These are phyloP conservation scores for Podospora anserina DNA, from an alignment of 495 filamentous ascomycete genomes.

Conservation along the genomic window DNA sequence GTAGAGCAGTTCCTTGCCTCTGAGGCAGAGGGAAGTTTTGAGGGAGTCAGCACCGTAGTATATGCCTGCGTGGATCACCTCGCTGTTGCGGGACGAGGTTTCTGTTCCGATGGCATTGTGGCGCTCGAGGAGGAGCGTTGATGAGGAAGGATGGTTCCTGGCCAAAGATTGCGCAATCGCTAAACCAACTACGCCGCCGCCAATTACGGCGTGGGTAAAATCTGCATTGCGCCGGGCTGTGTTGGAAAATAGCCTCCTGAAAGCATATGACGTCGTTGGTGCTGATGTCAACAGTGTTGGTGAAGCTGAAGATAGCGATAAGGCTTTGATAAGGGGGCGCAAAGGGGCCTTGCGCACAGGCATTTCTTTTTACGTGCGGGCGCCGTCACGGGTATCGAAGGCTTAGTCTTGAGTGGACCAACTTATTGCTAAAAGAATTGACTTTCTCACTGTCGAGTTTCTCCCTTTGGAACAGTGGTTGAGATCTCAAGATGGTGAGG, in stretches of 20 bases:
- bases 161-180: conserved; percentile 81
- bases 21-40: conserved; percentile 81
- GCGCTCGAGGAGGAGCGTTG: conserved; percentile 79
- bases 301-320: not conserved
- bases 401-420: not conserved
- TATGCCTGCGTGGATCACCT: conserved; percentile 94
- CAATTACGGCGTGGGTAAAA: conserved; percentile 86
- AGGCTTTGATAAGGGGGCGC: conserved; percentile 5
- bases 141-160: conserved; percentile 41
- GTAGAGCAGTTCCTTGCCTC: conserved; percentile 74
- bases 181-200: conserved; percentile 86
- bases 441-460: not conserved
- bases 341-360: not conserved
- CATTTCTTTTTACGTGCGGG: not conserved
- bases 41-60: conserved; percentile 78
- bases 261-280: not conserved
- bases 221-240: conserved; percentile 52
- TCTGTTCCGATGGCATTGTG: conserved; percentile 79
- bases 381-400: not conserved
- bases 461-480: not conserved
- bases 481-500: not conserved
- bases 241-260: conserved; percentile 25
- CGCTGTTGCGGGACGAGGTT: conserved; percentile 89
- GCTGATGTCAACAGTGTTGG: not conserved
- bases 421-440: not conserved